phyloP scores from a whole-genome alignment of 1,284 basidiomycete species.

The Amylostereum areolatum region DNA sequence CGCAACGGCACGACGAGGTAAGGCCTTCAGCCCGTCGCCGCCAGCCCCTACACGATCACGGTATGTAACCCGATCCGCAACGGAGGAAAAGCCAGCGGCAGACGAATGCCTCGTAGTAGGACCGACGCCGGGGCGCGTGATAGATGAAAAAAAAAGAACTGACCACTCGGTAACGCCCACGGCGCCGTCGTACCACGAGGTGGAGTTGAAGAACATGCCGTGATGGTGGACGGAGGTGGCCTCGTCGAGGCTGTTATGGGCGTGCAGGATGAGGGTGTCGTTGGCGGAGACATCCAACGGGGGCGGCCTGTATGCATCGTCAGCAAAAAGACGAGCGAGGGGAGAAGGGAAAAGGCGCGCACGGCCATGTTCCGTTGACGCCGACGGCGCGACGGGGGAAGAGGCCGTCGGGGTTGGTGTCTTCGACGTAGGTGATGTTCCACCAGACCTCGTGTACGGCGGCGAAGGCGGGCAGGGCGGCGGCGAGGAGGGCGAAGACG shows the following conservation, averaged over 20 bases:
- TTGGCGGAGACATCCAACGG: conserved; percentile 66
- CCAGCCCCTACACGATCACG: too few relatives aligned
- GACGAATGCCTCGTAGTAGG: too few relatives aligned
- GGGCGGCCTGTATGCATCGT: conserved; percentile 53
- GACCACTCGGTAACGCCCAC: conserved; percentile 79
- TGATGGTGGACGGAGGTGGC: conserved; percentile 76
- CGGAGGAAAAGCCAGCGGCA: too few relatives aligned
- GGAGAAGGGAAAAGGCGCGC: conserved; percentile 22
- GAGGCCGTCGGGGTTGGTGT: conserved; percentile 74
- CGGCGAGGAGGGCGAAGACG: conserved; percentile 20
- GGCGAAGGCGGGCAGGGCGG: conserved; percentile 37
- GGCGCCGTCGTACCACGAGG: conserved; percentile 88
- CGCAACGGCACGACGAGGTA: too few relatives aligned
- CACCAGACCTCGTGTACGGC: conserved; percentile 71
- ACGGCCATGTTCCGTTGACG: conserved; percentile 91
- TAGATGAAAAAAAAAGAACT: conserved; percentile 8
- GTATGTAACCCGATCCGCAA: too few relatives aligned
- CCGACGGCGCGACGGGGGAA: conserved; percentile 73
- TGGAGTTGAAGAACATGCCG: conserved; percentile 89
- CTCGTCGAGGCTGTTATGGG: conserved; percentile 62
- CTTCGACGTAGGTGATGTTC: conserved; percentile 71
- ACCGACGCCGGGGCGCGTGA: too few relatives aligned
- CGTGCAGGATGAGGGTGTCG: conserved; percentile 75
- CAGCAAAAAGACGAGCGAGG: background rate
- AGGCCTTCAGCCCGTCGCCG: too few relatives aligned